Evolutionary conservation across 78 protist species (phyloP).

Genomic region (Pelomyxa schiedti): DNA sequence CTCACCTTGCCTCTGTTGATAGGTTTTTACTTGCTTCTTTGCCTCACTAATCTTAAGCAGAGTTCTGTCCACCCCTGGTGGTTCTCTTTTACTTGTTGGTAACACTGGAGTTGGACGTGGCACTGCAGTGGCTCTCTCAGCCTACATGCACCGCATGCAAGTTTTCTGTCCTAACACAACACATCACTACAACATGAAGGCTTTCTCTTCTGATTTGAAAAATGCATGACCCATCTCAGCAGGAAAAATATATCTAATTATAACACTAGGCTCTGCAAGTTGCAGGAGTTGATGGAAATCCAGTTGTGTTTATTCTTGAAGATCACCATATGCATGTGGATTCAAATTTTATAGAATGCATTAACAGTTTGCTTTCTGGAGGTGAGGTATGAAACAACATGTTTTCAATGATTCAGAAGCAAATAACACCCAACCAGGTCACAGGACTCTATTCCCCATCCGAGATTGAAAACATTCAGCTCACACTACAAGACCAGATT

Average conservation of each 20-base stretch:
- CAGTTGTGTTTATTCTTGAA: constrained; percentile 44
- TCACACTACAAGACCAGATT: constrained; percentile 24
- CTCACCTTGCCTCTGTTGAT: constrained; percentile 43
- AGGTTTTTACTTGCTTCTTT: too few species aligned
- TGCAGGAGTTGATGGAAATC: constrained; percentile 52
- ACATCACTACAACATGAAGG: constrained; percentile 24
- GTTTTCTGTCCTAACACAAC: constrained; percentile 21
- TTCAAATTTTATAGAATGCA: constrained; percentile 32
- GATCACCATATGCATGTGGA: constrained; percentile 59
- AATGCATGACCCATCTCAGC: too few species aligned
- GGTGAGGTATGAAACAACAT: constrained; percentile 48
- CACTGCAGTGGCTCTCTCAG: constrained; percentile 20
- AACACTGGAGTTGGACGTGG: constrained; percentile 59
- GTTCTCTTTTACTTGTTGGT: constrained; percentile 56
- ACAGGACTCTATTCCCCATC: constrained; percentile 71
- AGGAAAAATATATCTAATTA: too few species aligned
- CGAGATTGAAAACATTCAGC: constrained; percentile 61
- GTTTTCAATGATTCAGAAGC: not conserved
- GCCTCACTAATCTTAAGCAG: too few species aligned
- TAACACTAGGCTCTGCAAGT: constrained; percentile 8
- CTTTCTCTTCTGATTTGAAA: constrained; percentile 49
- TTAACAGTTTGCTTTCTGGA: constrained; percentile 60
- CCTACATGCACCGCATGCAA: constrained; percentile 25
- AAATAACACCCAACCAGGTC: constrained; percentile 2
- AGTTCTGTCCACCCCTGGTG: constrained; percentile 59